These are phyloP conservation scores for Gastrodia elata DNA, from an alignment of 106 monocot genomes.

Conservation along the genomic window DNA sequence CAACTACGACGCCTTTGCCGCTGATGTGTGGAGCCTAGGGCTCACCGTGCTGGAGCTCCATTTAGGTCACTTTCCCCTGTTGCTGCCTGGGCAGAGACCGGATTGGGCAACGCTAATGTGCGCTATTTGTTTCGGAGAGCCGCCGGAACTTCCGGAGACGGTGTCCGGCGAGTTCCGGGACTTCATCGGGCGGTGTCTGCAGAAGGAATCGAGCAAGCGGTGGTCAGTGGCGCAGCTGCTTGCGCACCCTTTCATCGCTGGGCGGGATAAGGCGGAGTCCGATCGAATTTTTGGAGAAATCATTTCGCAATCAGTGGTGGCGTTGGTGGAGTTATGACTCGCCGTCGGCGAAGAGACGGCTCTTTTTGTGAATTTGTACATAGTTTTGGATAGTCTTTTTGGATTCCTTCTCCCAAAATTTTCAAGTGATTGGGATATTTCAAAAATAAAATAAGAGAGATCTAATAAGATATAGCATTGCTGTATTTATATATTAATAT, in stretches of 20 bases:
- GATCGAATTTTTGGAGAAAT: slow-evolving; percentile 21
- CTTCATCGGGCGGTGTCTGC: slow-evolving; percentile 65
- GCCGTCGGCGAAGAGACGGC: not conserved
- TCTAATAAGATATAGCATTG: no score
- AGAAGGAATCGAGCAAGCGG: slow-evolving; percentile 59
- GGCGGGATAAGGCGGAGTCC: slow-evolving; percentile 21
- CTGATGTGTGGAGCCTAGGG: slow-evolving; percentile 77
- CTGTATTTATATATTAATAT: no score
- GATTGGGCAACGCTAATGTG: slow-evolving; percentile 91
- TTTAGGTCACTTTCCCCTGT: slow-evolving; percentile 55
- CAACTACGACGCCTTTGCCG: slow-evolving; percentile 60
- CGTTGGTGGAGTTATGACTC: not conserved
- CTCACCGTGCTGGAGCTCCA: slow-evolving; percentile 60
- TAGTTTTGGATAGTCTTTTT: not conserved
- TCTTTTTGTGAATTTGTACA: not conserved
- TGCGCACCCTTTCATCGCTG: slow-evolving; percentile 60
- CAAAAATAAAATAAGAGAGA: no score
- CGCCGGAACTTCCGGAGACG: slow-evolving; percentile 27
- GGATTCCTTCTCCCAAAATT: not conserved
- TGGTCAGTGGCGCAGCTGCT: slow-evolving; percentile 62
- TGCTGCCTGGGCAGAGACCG: slow-evolving; percentile 58
- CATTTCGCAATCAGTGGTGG: not conserved
- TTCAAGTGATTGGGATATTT: not conserved
- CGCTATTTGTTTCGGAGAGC: slow-evolving; percentile 86
- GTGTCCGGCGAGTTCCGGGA: slow-evolving; percentile 42